phyloP scores from a whole-genome alignment of 192 early-diverging fungal genomes.

The Backusella luteola region DNA sequence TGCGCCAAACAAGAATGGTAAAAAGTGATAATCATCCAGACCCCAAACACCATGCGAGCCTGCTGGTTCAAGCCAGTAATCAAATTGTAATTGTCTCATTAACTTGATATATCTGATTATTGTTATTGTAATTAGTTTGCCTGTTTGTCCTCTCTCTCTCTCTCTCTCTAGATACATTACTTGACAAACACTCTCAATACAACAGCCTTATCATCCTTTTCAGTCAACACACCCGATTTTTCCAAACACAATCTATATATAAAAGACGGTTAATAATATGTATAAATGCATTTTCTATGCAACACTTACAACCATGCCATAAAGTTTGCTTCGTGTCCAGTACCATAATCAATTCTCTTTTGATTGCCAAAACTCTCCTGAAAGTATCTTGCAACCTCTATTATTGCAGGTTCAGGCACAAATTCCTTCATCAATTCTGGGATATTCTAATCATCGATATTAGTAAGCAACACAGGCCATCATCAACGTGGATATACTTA shows the following conservation, averaged over 20 bases:
- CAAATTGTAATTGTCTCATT: slow-evolving; percentile 87
- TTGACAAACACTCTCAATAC: slow-evolving; percentile 76
- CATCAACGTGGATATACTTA: slow-evolving; percentile 31
- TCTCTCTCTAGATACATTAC: slow-evolving; percentile 32
- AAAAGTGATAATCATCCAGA: slow-evolving; percentile 95
- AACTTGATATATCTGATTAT: slow-evolving; percentile 73
- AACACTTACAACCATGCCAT: slow-evolving; percentile 71
- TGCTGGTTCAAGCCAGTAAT: slow-evolving; percentile 96
- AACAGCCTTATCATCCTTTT: slow-evolving; percentile 70
- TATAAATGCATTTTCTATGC: neutral
- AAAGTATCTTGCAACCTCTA: slow-evolving; percentile 73
- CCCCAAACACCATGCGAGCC: slow-evolving; percentile 99
- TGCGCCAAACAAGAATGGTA: slow-evolving; percentile 93
- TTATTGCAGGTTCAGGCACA: slow-evolving; percentile 25
- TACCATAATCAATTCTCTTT: slow-evolving; percentile 95
- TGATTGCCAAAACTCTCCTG: slow-evolving; percentile 86
- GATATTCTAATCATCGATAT: neutral
- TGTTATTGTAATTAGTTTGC: neutral
- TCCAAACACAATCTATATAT: slow-evolving; percentile 67
- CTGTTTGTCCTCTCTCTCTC: neutral
- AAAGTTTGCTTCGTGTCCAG: slow-evolving; percentile 95
- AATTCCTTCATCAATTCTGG: neutral
- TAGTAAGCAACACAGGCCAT: too few species aligned
- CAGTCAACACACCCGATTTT: slow-evolving; percentile 65
- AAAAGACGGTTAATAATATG: slow-evolving; percentile 2